A percentile compares a stretch with the other conserved stretches of the same genome.
Conservation (phyloP, 257 asterid genomes). For the Rubia yunnanensis region DNA sequence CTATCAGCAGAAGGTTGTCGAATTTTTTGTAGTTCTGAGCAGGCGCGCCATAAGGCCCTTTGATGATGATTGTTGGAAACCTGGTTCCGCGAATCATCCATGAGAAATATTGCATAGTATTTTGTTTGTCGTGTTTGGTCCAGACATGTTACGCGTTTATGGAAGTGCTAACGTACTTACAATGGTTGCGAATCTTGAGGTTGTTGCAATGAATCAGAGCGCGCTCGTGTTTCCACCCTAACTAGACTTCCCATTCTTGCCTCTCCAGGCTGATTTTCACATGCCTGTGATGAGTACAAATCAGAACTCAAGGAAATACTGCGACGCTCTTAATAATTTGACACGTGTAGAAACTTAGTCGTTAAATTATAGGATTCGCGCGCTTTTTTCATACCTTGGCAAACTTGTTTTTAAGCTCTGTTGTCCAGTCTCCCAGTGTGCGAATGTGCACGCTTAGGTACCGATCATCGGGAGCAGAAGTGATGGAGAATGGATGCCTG, state of each 20-base stretch:
- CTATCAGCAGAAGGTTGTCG: constrained; percentile 69
- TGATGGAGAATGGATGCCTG: constrained; percentile 97
- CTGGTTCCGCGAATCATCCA: constrained; percentile 19
- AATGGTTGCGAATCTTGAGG: background rate
- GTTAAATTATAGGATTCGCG: too few relatives aligned
- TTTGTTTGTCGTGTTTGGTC: too few relatives aligned
- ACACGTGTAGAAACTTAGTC: too few relatives aligned
- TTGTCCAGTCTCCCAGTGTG: constrained; percentile 84
- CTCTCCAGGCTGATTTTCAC: constrained; percentile 40
- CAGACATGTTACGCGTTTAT: too few relatives aligned
- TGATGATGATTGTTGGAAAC: constrained; percentile 56
- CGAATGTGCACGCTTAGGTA: constrained; percentile 80
- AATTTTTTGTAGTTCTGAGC: constrained; percentile 84
- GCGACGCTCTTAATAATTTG: too few relatives aligned
- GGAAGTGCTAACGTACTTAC: background rate
- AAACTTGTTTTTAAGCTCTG: constrained; percentile 61
- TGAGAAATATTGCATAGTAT: too few relatives aligned
- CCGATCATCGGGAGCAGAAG: constrained; percentile 90
- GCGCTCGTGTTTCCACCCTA: constrained; percentile 67
- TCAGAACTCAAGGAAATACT: background rate
- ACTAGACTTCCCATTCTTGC: constrained; percentile 46
- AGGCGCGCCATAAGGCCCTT: constrained; percentile 94
- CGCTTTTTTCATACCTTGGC: constrained; percentile 39
- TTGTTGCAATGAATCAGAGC: constrained; percentile 24
- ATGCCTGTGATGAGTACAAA: constrained; percentile 32